A percentile compares a stretch with the other conserved stretches of the same genome.
These are phyloP conservation scores for Candida hungchunana DNA, from an alignment of 805 yeast species.

Conservation along the genomic window DNA sequence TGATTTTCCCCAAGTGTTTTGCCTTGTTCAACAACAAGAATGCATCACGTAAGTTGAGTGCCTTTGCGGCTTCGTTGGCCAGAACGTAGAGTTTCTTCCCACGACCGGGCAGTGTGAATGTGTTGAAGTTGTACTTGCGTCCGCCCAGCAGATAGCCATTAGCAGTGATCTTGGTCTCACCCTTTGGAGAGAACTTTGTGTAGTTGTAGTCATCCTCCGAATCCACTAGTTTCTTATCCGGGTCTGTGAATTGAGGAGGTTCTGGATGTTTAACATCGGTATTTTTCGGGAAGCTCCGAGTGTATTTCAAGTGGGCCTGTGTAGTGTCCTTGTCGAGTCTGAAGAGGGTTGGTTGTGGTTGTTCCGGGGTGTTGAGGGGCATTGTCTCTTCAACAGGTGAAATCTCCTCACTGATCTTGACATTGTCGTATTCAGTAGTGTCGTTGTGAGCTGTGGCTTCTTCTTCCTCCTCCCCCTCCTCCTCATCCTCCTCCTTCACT, in stretches of 20 bases:
- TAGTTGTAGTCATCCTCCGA: constrained; percentile 31
- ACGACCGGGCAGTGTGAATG: constrained; percentile 37
- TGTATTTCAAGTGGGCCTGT: constrained; percentile 12
- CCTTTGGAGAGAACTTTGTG: constrained; percentile 34
- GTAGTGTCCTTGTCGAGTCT: constrained; percentile 10
- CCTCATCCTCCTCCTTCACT: too few relatives aligned
- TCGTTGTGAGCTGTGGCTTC: too few relatives aligned
- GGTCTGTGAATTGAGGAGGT: constrained; percentile 12
- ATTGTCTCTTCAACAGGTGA: constrained; percentile 14
- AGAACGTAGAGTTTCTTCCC: constrained; percentile 37
- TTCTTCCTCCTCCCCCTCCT: too few relatives aligned
- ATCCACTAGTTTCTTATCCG: constrained; percentile 17
- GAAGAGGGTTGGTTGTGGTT: constrained; percentile 25
- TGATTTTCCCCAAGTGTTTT: constrained; percentile 33
- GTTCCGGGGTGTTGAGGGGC: constrained; percentile 21
- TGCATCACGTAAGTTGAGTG: constrained; percentile 43
- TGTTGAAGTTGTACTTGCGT: constrained; percentile 35
- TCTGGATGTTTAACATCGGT: constrained; percentile 13
- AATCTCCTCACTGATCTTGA: neutral
- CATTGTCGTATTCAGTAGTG: too few relatives aligned
- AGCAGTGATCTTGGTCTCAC: constrained; percentile 40
- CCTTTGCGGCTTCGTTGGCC: constrained; percentile 38
- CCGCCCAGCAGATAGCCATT: constrained; percentile 37
- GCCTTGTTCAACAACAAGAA: constrained; percentile 45
- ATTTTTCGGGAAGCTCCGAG: constrained; percentile 12